Conservation (phyloP, 148 eudicot species). For the Rhododendron vialii region DNA sequence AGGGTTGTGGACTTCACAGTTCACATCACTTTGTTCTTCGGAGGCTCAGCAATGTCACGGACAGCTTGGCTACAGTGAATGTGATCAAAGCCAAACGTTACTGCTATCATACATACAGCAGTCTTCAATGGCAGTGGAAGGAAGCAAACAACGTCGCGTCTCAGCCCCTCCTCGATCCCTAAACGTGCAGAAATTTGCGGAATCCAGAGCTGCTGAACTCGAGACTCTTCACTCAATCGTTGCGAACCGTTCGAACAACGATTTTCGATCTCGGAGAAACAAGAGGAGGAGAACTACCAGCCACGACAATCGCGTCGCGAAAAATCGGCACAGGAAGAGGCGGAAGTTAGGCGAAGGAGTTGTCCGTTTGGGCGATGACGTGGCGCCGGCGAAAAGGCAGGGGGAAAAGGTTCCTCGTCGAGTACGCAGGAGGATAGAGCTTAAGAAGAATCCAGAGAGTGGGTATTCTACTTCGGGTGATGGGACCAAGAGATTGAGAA, state of each 20-base stretch:
- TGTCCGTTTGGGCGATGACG: background rate
- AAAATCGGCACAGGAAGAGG: conserved; percentile 20
- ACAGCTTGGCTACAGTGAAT: no score
- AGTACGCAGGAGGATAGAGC: conserved; percentile 60
- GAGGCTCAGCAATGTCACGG: no score
- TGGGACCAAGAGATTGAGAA: conserved; percentile 79
- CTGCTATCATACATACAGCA: background rate
- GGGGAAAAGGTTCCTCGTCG: conserved; percentile 40
- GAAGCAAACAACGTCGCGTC: conserved; percentile 24
- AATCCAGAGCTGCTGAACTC: conserved; percentile 66
- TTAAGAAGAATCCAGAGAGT: conserved; percentile 45
- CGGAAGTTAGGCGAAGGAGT: conserved; percentile 15
- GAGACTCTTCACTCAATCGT: conserved; percentile 63
- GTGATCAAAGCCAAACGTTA: no score
- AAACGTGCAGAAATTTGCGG: conserved; percentile 55
- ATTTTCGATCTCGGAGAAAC: conserved; percentile 62
- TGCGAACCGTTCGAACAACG: conserved; percentile 45
- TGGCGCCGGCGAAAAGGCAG: conserved; percentile 6
- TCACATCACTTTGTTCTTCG: no score
- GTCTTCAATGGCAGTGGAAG: conserved; percentile 23
- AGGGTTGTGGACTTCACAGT: background rate
- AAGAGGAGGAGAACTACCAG: conserved; percentile 81
- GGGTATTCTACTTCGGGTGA: conserved; percentile 63
- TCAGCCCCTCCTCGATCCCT: conserved; percentile 47
- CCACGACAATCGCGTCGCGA: conserved; percentile 37